These are phyloP conservation scores for Globisporangium nagaii DNA, from an alignment of 352 stramenopile species.

Conservation along the genomic window DNA sequence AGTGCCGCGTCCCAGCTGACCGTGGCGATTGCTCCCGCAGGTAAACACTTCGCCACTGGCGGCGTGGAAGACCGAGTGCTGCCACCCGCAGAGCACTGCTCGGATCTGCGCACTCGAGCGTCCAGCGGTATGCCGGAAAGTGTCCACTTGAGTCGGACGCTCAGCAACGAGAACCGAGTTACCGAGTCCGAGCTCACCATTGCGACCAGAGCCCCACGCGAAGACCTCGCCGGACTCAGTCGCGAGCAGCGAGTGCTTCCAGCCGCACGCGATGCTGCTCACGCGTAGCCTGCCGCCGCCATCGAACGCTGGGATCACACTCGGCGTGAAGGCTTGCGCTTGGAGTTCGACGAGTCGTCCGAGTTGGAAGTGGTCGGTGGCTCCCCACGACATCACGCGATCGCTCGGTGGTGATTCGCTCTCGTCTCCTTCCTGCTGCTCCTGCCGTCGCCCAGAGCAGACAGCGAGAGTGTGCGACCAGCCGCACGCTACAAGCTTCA, in stretches of 20 bases:
- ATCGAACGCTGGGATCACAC: background rate
- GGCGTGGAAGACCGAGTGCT: conserved; percentile 66
- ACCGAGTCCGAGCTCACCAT: conserved; percentile 71
- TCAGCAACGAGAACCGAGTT: conserved; percentile 11
- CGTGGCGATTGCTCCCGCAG: conserved; percentile 75
- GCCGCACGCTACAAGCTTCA: conserved; percentile 49
- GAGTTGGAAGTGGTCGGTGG: conserved; percentile 42
- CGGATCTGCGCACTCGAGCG: background rate
- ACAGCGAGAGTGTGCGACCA: conserved; percentile 69
- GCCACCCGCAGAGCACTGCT: conserved; percentile 66
- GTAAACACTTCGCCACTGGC: conserved; percentile 31
- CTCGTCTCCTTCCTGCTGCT: background rate
- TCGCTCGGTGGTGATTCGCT: conserved; percentile 2
- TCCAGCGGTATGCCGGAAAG: conserved; percentile 11
- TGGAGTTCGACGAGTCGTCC: conserved; percentile 16
- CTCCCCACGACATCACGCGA: conserved; percentile 49
- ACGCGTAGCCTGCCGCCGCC: conserved; percentile 19
- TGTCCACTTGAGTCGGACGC: conserved; percentile 20
- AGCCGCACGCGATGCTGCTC: conserved; percentile 65
- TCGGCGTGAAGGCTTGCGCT: background rate
- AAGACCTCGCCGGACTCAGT: conserved; percentile 42
- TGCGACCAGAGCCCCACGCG: conserved; percentile 64
- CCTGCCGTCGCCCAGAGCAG: conserved; percentile 1
- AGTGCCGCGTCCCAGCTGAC: conserved; percentile 40
- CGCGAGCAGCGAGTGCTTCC: conserved; percentile 74